phyloP scores from a whole-genome alignment of 495 filamentous ascomycete genomes.

The Schizothecium vesticola region DNA sequence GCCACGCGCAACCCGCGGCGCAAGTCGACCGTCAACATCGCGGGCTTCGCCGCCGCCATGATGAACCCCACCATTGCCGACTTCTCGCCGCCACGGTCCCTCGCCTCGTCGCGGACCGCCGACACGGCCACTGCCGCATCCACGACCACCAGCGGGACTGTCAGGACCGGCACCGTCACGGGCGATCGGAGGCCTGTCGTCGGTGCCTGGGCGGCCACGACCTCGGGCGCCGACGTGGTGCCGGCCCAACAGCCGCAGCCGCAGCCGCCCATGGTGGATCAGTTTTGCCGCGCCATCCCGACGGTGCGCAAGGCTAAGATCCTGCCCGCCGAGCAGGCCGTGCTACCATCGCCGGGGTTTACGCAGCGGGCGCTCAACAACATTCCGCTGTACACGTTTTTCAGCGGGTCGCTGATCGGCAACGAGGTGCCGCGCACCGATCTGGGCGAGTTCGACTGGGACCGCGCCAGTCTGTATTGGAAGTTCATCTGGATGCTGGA shows the following conservation, averaged over 20 bases:
- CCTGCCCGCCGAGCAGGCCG: slow-evolving; percentile 55
- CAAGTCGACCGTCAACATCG: not conserved
- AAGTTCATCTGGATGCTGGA: slow-evolving; percentile 50
- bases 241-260: not conserved
- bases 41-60: slow-evolving; percentile 6
- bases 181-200: slow-evolving; percentile 10
- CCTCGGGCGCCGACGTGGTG: slow-evolving; percentile 10
- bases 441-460: slow-evolving; percentile 75
- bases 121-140: slow-evolving; percentile 42
- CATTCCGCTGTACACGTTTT: slow-evolving; percentile 62
- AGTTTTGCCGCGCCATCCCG: slow-evolving; percentile 39
- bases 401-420: slow-evolving; percentile 75
- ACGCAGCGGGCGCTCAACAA: slow-evolving; percentile 55
- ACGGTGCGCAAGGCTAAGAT: slow-evolving; percentile 46
- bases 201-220: slow-evolving; percentile 9
- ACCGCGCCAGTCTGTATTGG: slow-evolving; percentile 74
- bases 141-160: slow-evolving; percentile 35
- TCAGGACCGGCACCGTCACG: slow-evolving; percentile 59
- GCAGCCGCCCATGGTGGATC: slow-evolving; percentile 9
- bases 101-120: slow-evolving; percentile 43
- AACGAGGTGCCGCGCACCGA: slow-evolving; percentile 69
- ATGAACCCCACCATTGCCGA: slow-evolving; percentile 18
- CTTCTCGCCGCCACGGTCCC: slow-evolving; percentile 32
- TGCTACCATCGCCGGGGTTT: slow-evolving; percentile 56
- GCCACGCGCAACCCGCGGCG: not conserved